phyloP scores from a whole-genome alignment of 2,329 filamentous ascomycete species.

The Calycina marina region DNA sequence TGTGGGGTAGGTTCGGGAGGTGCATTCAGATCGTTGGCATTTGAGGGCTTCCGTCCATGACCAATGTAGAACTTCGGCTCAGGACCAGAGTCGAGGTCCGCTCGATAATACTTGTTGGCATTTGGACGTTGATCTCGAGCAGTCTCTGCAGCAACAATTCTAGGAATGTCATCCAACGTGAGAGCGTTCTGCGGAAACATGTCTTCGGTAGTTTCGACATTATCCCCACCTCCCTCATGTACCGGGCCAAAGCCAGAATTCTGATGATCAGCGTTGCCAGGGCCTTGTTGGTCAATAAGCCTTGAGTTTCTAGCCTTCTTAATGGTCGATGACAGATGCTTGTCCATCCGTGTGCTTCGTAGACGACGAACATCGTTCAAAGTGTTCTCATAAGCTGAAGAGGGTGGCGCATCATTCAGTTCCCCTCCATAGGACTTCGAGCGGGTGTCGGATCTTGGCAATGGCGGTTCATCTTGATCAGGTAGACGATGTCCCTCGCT shows the following conservation, averaged over 20 bases:
- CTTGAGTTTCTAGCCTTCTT: conserved; percentile 80
- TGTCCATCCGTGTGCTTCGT: conserved; percentile 85
- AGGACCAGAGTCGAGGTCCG: conserved; percentile 41
- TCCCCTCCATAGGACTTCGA: conserved; percentile 62
- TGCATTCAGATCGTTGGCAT: conserved; percentile 33
- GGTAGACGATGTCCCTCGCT: conserved; percentile 44
- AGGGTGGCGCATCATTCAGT: conserved; percentile 40
- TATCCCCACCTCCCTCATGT: conserved; percentile 58
- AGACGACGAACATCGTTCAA: conserved; percentile 88
- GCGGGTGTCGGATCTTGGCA: conserved; percentile 49
- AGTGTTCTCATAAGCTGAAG: conserved; percentile 83
- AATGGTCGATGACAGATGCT: conserved; percentile 84
- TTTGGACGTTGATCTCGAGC: conserved; percentile 79
- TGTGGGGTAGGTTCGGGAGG: conserved; percentile 37
- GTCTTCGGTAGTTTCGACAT: conserved; percentile 58
- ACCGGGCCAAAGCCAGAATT: conserved; percentile 59
- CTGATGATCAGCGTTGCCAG: conserved; percentile 39
- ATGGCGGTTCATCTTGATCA: conserved; percentile 33
- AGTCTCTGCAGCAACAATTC: conserved; percentile 91
- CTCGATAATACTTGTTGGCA: conserved; percentile 60
- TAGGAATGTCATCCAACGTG: conserved; percentile 88
- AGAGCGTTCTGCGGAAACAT: conserved; percentile 87
- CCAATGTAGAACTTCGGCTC: conserved; percentile 55
- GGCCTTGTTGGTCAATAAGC: conserved; percentile 80
- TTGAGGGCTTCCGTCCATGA: conserved; percentile 52